Evolutionary conservation across 2,329 filamentous ascomycete genomes (phyloP).

Genomic region (Cladophialophora psammophila): DNA sequence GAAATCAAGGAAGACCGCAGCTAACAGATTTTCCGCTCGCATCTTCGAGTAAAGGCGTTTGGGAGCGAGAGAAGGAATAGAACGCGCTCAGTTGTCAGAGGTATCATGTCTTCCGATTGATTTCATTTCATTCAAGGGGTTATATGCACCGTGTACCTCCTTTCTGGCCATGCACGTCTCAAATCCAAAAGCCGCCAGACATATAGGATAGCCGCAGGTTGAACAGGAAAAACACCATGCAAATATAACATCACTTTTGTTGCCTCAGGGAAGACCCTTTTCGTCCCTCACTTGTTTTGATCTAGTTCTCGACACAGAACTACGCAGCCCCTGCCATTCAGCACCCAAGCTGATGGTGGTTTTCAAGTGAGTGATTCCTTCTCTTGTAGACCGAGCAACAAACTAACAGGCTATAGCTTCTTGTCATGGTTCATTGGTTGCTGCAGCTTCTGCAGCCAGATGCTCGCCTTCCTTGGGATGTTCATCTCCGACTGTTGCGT

Average conservation of each 20-base stretch:
- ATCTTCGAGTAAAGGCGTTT: too few species aligned
- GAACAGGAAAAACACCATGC: neutral
- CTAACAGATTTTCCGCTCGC: too few species aligned
- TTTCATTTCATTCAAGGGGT: too few species aligned
- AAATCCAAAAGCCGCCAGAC: neutral
- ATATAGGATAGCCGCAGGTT: neutral
- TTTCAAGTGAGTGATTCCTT: neutral
- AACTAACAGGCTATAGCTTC: neutral
- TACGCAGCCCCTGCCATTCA: neutral
- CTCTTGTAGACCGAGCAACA: neutral
- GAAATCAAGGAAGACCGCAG: too few species aligned
- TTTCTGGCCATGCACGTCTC: neutral
- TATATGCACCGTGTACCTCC: too few species aligned
- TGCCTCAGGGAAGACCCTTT: neutral
- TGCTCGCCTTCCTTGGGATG: conserved; percentile 37
- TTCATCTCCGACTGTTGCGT: conserved; percentile 32
- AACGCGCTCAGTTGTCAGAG: too few species aligned
- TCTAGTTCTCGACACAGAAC: neutral
- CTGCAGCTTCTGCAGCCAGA: conserved; percentile 36
- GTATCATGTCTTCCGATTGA: too few species aligned
- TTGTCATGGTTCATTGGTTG: conserved; percentile 38
- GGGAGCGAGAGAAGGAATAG: too few species aligned
- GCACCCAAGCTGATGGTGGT: neutral
- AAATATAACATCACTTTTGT: neutral
- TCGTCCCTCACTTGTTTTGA: neutral